Conservation (phyloP, 139 green algal genomes). For the Haematococcus sp. region DNA sequence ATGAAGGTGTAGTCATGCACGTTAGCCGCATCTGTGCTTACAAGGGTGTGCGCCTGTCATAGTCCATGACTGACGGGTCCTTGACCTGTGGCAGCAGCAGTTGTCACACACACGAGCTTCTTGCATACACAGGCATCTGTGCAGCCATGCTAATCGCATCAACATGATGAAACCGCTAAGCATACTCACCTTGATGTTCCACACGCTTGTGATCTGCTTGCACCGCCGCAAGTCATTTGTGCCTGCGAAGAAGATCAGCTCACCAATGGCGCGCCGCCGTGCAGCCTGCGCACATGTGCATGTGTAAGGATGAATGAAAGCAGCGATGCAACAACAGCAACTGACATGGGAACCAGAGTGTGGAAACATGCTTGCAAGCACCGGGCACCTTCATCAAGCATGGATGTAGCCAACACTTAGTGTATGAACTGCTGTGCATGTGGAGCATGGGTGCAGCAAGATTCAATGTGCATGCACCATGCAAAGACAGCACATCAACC, state of each 20-base stretch:
- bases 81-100: constrained; percentile 62
- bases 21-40: constrained; percentile 16
- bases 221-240: constrained; percentile 75
- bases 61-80: constrained; percentile 76
- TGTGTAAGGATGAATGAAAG: background rate
- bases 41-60: constrained; percentile 84
- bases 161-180: too few species aligned
- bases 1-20: background rate
- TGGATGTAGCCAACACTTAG: too few species aligned
- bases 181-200: constrained; percentile 66
- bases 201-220: constrained; percentile 63
- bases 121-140: background rate
- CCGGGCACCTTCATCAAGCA: background rate
- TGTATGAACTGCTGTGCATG: too few species aligned
- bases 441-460: too few species aligned
- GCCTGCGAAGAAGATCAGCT: constrained; percentile 89
- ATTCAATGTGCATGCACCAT: too few species aligned
- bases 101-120: too few species aligned
- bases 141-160: background rate
- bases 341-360: background rate
- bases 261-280: constrained; percentile 71
- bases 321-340: background rate
- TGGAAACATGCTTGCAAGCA: background rate
- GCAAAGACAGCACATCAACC: background rate
- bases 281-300: constrained; percentile 63